These are phyloP conservation scores for Jaapia argillacea DNA, from an alignment of 768 basidiomycete species.

Conservation along the genomic window DNA sequence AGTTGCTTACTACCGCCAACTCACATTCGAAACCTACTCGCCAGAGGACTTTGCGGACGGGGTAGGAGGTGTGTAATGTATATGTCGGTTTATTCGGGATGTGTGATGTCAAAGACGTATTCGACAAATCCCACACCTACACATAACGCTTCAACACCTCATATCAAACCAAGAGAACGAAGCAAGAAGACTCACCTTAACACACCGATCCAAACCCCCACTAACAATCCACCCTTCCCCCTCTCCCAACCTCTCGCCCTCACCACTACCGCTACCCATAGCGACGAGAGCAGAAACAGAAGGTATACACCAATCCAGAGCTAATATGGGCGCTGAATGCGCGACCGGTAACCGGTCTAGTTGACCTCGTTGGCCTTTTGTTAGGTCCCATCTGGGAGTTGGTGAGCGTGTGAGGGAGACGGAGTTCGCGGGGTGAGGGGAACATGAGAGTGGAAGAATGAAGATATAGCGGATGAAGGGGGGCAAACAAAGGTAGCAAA, in stretches of 20 bases:
- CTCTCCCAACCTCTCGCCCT: slow-evolving; percentile 10
- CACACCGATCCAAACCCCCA: slow-evolving; percentile 68
- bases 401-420: not conserved
- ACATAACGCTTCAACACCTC: not conserved
- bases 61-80: slow-evolving; percentile 64
- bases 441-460: not conserved
- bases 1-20: slow-evolving; percentile 49
- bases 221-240: slow-evolving; percentile 66
- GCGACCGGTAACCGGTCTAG: slow-evolving; percentile 67
- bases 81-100: slow-evolving; percentile 59
- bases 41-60: slow-evolving; percentile 68
- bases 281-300: slow-evolving; percentile 16
- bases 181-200: slow-evolving; percentile 40
- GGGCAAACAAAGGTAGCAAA: not conserved
- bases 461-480: not conserved
- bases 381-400: slow-evolving; percentile 58
- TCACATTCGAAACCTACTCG: slow-evolving; percentile 71
- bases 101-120: slow-evolving; percentile 30
- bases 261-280: slow-evolving; percentile 5
- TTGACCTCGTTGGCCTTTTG: slow-evolving; percentile 65
- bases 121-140: slow-evolving; percentile 66
- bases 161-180: slow-evolving; percentile 3
- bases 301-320: slow-evolving; percentile 60
- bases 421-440: slow-evolving; percentile 1
- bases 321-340: slow-evolving; percentile 60